phyloP scores from a whole-genome alignment of 768 basidiomycete species.

The Polyporus arcularius region DNA sequence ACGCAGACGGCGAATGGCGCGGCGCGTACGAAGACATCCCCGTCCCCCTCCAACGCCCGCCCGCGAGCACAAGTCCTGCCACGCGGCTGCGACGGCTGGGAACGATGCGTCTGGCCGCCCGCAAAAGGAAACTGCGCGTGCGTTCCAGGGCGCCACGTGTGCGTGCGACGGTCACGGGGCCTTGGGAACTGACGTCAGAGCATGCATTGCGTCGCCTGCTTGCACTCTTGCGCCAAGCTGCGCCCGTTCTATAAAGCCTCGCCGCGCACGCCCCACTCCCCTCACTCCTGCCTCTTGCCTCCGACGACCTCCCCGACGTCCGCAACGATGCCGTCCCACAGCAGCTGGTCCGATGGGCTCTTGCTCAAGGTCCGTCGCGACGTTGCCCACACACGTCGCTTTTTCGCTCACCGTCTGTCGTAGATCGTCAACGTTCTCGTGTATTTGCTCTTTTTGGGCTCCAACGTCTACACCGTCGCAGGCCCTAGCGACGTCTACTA shows the following conservation, averaged over 20 bases:
- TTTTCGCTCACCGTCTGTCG: neutral
- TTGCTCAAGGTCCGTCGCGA: conserved; percentile 64
- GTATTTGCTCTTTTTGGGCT: conserved; percentile 86
- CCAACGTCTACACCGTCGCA: conserved; percentile 85
- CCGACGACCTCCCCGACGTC: neutral
- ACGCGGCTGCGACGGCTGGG: conserved; percentile 12
- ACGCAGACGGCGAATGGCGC: conserved; percentile 43
- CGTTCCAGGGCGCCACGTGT: neutral
- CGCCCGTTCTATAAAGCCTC: conserved; percentile 12
- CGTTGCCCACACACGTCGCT: neutral
- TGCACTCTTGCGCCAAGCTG: conserved; percentile 1
- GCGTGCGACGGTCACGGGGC: conserved; percentile 2
- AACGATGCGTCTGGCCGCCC: neutral
- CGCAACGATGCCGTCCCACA: conserved; percentile 31
- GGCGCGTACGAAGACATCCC: conserved; percentile 34
- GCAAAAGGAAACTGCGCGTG: no score
- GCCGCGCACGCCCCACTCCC: conserved; percentile 5
- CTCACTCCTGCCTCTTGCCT: neutral
- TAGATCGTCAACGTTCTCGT: conserved; percentile 80
- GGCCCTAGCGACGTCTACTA: conserved; percentile 72
- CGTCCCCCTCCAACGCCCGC: conserved; percentile 3
- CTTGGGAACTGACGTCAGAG: conserved; percentile 14
- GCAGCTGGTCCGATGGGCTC: conserved; percentile 77
- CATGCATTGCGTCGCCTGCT: conserved; percentile 1
- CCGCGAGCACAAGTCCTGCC: conserved; percentile 5